Base-by-base conservation (phyloP, 768 basidiomycete species). In the Mycena sanguinolenta region DNA sequence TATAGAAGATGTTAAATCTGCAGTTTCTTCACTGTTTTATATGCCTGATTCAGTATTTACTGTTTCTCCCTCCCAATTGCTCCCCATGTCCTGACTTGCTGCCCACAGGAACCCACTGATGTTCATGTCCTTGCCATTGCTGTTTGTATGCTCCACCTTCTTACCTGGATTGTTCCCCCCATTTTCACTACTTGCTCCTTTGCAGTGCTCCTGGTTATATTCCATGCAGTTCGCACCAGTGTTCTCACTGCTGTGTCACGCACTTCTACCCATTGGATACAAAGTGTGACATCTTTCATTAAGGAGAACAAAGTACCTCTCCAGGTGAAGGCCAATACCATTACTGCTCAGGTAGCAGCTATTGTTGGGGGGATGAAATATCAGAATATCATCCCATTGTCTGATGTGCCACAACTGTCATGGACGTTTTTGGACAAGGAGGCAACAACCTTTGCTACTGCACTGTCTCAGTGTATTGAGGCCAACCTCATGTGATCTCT, bases 291-390 rank as follows among this genome's bases (percentile, higher is more conserved):
- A n/a, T 52, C 50, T 25, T 52, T 52, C 17, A 17, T 52, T 52
- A 25, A 52, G 50, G 50, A 52, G 9, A 52, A 52, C 50, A 52
- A 52, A 52, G n/a, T 25, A n/a, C n/a, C n/a, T n/a, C n/a, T n/a
- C n/a, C n/a, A n/a, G n/a, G n/a, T n/a, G n/a, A n/a, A n/a, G n/a
- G n/a, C n/a, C n/a, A n/a, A n/a, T n/a, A n/a, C n/a, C n/a, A n/a
- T n/a, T n/a, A n/a, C n/a, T n/a, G n/a, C n/a, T n/a, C n/a, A n/a
- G n/a, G n/a, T n/a, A n/a, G n/a, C n/a, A n/a, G n/a, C n/a, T n/a
- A n/a, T n/a, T n/a, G n/a, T n/a, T n/a, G n/a, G n/a, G n/a, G n/a
- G n/a, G n/a, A n/a, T n/a, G n/a, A n/a, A n/a, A n/a, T 25, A 52
- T 25, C 23, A 25, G 27, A 52, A 52, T 52, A 52, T 52, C 50